phyloP scores from a whole-genome alignment of 2,329 filamentous ascomycete genomes.

The Zymoseptoria brevis region DNA sequence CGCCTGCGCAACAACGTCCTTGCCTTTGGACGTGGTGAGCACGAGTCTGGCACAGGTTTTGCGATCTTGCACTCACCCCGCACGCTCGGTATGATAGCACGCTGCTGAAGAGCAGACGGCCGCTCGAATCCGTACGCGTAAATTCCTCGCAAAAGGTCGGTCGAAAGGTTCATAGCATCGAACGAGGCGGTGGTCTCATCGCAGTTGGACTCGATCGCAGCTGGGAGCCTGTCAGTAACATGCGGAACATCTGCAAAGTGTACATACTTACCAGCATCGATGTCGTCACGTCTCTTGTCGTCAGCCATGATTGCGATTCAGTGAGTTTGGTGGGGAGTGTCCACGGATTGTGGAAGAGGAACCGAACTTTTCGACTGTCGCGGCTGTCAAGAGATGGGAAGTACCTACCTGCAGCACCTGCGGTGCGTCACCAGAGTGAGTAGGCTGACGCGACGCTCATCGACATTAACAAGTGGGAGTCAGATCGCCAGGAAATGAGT shows the following conservation, averaged over 20 bases:
- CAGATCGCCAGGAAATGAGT: no score
- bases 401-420: no score
- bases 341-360: no score
- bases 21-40: slow-evolving; percentile 46
- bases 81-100: slow-evolving; percentile 99
- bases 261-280: slow-evolving; percentile 74
- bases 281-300: slow-evolving; percentile 89
- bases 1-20: slow-evolving; percentile 99
- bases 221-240: slow-evolving; percentile 42
- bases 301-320: slow-evolving; percentile 90
- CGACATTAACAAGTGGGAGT: no score
- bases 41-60: no score
- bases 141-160: slow-evolving; percentile 95
- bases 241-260: not conserved
- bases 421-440: no score
- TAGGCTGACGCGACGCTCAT: no score
- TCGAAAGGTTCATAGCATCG: slow-evolving; percentile 94
- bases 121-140: slow-evolving; percentile 99
- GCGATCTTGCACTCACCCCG: slow-evolving; percentile 61
- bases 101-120: slow-evolving; percentile 98
- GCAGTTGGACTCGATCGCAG: slow-evolving; percentile 99
- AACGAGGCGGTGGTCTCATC: slow-evolving; percentile 99
- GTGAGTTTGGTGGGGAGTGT: no score
- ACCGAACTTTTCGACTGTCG: no score
- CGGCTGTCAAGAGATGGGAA: no score